Base-by-base conservation (phyloP, 495 filamentous ascomycete genomes). In the Annulohypoxylon bovei region DNA sequence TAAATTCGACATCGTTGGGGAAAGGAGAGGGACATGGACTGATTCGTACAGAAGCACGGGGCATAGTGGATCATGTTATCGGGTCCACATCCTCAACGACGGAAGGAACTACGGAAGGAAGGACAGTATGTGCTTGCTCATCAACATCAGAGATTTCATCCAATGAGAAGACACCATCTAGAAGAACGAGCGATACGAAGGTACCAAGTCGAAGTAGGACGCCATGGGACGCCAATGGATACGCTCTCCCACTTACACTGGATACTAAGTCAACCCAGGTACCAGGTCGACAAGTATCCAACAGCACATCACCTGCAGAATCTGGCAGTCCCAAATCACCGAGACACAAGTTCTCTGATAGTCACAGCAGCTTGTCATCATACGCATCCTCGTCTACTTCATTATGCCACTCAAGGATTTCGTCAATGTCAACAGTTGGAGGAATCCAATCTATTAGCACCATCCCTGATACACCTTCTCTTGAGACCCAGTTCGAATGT, bases 211-310 rank as follows among this genome's bases (percentile, higher is more conserved):
- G 79, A 58, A 81, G 71, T 62, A 77, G 81, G 23, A 84, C 77
- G 6, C 82, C 82, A 40, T 86, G 82, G 83, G 79, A 83, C 57
- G 82, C 78, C 14, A 79, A 79, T 44, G 81, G 78, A 33, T 83
- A 79, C 40, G 75, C 76, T 4, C 75, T 83, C 20, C 79, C 80
- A 3, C 60, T 75, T 52, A 72, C 75, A 4, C 44, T 77, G 22
- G 72, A 80, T 47, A 77, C 76, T 8, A 78, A 76, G 60, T 70
- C 70, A 65, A 62, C 64, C 28, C 56, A 65, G n/a, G 46, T 62
- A 37, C 27, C 33, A 47, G 59, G 8, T 20, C 50, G 46, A 12
- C 67, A 75, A 42, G 33, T 50, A 25, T 77, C 74, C 14, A 68
- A 67, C 57, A 68, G 67, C 60, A 70, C 72, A 23, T 80, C 78